phyloP scores from a whole-genome alignment of 805 yeast genomes.

The Candida coleopterorum region DNA sequence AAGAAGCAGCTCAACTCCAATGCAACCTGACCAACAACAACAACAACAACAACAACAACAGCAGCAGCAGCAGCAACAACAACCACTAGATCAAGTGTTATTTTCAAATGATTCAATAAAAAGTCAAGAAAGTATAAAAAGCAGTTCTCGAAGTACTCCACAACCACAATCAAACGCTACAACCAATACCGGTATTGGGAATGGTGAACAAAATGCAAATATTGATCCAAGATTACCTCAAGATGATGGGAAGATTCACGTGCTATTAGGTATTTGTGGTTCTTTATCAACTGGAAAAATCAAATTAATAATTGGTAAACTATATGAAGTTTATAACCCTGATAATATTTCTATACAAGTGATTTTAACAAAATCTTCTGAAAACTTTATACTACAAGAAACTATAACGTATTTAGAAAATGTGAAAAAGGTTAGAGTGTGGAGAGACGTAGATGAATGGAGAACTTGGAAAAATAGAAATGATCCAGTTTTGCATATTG shows the following conservation, averaged over 20 bases:
- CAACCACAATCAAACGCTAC: slow-evolving; percentile 1
- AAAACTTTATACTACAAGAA: slow-evolving; percentile 47
- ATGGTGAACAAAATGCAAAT: slow-evolving; percentile 40
- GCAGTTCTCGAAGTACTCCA: background rate
- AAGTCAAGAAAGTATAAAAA: background rate
- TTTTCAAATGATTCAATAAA: background rate
- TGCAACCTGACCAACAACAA: background rate
- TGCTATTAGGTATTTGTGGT: slow-evolving; percentile 56
- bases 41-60: slow-evolving; percentile 1
- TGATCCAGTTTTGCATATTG: slow-evolving; percentile 94
- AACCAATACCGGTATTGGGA: slow-evolving; percentile 1
- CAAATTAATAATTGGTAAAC: slow-evolving; percentile 46
- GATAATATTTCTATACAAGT: slow-evolving; percentile 50
- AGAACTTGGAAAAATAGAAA: slow-evolving; percentile 70
- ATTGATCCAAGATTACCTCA: slow-evolving; percentile 49
- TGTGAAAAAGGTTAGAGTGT: slow-evolving; percentile 42
- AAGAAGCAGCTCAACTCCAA: slow-evolving; percentile 30
- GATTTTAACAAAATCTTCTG: slow-evolving; percentile 50
- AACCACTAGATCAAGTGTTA: background rate
- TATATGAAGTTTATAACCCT: slow-evolving; percentile 47
- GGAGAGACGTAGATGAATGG: slow-evolving; percentile 62
- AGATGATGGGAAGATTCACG: slow-evolving; percentile 53
- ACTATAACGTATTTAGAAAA: slow-evolving; percentile 34
- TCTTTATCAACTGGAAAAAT: slow-evolving; percentile 50
- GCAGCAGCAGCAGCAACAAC: background rate